Evolutionary conservation across 1,139 yeast species (phyloP).

Genomic region (Suhomyces atakaporum): DNA sequence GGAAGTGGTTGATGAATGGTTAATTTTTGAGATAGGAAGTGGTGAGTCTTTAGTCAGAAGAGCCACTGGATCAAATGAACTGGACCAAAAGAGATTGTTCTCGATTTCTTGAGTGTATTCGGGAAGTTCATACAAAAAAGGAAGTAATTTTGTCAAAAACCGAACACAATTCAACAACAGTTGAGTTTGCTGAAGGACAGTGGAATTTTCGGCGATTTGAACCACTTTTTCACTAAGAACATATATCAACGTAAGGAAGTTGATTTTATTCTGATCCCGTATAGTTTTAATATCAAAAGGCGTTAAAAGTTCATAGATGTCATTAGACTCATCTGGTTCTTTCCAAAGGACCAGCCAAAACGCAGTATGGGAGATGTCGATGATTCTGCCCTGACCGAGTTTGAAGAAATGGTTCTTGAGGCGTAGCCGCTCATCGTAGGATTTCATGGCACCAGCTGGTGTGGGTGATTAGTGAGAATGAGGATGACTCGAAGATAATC

Average conservation of each 20-base stretch:
- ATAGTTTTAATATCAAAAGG: conserved; percentile 60
- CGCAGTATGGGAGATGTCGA: conserved; percentile 42
- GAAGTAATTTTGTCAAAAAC: conserved; percentile 64
- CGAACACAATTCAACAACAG: conserved; percentile 61
- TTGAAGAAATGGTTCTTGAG: conserved; percentile 64
- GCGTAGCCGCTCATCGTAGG: conserved; percentile 64
- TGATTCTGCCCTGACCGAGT: conserved; percentile 57
- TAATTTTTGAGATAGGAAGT: conserved; percentile 3
- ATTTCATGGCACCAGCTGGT: conserved; percentile 51
- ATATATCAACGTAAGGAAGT: conserved; percentile 55
- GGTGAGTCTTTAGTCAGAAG: conserved; percentile 13
- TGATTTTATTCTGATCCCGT: conserved; percentile 57
- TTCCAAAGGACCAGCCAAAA: conserved; percentile 55
- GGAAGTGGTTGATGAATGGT: conserved; percentile 3
- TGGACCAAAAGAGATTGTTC: conserved; percentile 37
- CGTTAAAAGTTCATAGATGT: conserved; percentile 49
- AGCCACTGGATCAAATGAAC: conserved; percentile 28
- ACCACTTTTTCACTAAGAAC: conserved; percentile 37
- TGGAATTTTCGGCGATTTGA: conserved; percentile 13
- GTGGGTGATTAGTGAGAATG: background rate
- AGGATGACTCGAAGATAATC: too few relatives aligned
- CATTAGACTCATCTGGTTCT: conserved; percentile 39
- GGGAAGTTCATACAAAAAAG: conserved; percentile 61
- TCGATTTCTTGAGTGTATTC: conserved; percentile 40
- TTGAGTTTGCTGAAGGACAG: conserved; percentile 2